Conservation (phyloP, 1,284 basidiomycete species). For the Ganoderma boninense region DNA sequence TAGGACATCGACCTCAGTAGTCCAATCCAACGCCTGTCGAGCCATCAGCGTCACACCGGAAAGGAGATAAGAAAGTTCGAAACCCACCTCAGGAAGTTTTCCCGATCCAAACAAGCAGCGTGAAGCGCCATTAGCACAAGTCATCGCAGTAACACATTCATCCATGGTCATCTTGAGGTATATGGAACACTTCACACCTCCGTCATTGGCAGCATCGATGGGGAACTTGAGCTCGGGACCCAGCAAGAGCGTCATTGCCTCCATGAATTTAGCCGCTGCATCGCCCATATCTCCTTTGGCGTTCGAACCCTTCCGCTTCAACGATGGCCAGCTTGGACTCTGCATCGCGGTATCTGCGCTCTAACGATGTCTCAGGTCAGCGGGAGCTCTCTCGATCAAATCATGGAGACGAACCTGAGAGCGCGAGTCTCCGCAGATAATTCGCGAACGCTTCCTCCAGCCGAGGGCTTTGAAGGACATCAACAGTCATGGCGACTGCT, state of each 20-base stretch:
- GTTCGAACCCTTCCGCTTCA: constrained; percentile 18
- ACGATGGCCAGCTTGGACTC: constrained; percentile 18
- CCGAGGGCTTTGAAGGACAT: background rate
- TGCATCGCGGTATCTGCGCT: constrained; percentile 20
- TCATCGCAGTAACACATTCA: constrained; percentile 30
- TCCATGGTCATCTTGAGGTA: constrained; percentile 29
- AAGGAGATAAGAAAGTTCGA: background rate
- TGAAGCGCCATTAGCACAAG: constrained; percentile 27
- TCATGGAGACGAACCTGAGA: background rate
- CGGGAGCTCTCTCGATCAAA: background rate
- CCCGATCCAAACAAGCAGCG: constrained; percentile 16
- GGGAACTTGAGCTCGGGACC: constrained; percentile 21
- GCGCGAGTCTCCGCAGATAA: background rate
- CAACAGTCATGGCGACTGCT: background rate
- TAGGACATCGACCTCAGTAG: constrained; percentile 25
- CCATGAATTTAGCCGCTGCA: constrained; percentile 17
- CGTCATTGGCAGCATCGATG: constrained; percentile 18
- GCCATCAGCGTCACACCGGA: background rate
- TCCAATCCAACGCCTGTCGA: constrained; percentile 28
- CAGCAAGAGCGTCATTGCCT: constrained; percentile 23
- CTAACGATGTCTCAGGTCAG: background rate
- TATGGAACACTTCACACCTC: constrained; percentile 22
- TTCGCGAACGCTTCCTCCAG: background rate
- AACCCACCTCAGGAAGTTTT: constrained; percentile 14
- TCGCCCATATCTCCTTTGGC: constrained; percentile 17